These are phyloP conservation scores for Hypericum androsaemum DNA, from an alignment of 345 rosid genomes.

Conservation along the genomic window DNA sequence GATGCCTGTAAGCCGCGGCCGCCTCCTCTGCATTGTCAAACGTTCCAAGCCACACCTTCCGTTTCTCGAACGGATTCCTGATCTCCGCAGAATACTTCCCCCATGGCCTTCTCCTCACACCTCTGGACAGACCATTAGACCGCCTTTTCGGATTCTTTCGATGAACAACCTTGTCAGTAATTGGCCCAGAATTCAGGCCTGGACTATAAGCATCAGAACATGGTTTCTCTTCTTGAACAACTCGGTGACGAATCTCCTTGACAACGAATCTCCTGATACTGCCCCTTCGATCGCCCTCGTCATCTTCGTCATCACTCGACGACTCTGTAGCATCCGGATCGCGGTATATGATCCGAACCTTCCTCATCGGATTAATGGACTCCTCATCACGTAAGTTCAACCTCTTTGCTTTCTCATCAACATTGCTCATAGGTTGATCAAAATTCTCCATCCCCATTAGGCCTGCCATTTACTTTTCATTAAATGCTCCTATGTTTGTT, in stretches of 20 bases:
- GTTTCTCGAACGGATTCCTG: constrained; percentile 34
- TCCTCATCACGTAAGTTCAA: constrained; percentile 5
- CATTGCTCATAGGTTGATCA: constrained; percentile 12
- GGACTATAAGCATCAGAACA: neutral
- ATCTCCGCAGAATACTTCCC: constrained; percentile 44
- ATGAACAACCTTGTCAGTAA: neutral
- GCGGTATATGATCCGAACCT: constrained; percentile 24
- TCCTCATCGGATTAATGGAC: constrained; percentile 13
- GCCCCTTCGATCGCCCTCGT: neutral
- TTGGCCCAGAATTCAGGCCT: neutral
- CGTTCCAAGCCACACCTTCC: constrained; percentile 48
- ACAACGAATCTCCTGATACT: constrained; percentile 16
- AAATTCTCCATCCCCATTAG: constrained; percentile 12
- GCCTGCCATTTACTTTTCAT: constrained; percentile 24
- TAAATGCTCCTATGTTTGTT: too few relatives aligned
- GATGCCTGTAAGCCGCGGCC: constrained; percentile 29
- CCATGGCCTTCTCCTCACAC: constrained; percentile 46
- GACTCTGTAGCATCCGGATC: constrained; percentile 47
- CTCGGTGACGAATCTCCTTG: constrained; percentile 21
- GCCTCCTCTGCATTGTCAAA: constrained; percentile 42
- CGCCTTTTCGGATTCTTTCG: constrained; percentile 7
- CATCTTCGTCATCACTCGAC: constrained; percentile 32
- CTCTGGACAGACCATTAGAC: constrained; percentile 18
- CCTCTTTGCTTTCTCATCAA: constrained; percentile 1
- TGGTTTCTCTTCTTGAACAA: neutral